Conservation (phyloP, 108 stramenopile species). For the Bacterosira constricta region DNA sequence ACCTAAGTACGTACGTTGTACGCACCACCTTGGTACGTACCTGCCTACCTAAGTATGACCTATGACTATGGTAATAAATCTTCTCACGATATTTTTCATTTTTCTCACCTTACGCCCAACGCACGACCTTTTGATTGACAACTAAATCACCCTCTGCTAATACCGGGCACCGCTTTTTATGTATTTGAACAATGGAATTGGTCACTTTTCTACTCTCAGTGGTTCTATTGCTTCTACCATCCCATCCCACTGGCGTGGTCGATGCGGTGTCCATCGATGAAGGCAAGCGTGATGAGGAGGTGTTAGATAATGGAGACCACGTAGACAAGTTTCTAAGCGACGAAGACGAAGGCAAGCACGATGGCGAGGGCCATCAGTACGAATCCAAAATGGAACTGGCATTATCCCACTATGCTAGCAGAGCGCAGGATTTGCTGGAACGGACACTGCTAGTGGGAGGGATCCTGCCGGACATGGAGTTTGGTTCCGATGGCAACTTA, state of each 20-base stretch:
- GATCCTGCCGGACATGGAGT: no score
- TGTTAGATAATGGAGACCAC: neutral
- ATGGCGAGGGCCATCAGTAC: neutral
- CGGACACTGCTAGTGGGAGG: neutral
- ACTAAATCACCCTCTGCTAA: no score
- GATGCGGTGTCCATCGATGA: neutral
- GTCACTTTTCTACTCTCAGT: neutral
- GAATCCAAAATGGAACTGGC: slow-evolving; percentile 16
- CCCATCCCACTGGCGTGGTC: neutral
- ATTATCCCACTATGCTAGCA: neutral
- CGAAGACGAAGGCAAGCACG: neutral
- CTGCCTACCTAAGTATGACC: no score
- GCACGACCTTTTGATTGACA: no score
- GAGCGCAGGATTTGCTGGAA: slow-evolving; percentile 3
- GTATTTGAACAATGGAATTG: neutral
- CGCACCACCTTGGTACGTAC: no score
- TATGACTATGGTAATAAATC: no score
- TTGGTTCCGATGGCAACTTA: no score
- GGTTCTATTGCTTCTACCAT: neutral
- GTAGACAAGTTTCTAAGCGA: neutral
- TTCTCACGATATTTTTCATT: no score
- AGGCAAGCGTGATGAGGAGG: neutral
- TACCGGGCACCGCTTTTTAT: no score
- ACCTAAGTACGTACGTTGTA: no score
- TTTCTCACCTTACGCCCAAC: no score